Conservation (phyloP, 176 grass and related monocot genomes). For the Carex scoparia region DNA sequence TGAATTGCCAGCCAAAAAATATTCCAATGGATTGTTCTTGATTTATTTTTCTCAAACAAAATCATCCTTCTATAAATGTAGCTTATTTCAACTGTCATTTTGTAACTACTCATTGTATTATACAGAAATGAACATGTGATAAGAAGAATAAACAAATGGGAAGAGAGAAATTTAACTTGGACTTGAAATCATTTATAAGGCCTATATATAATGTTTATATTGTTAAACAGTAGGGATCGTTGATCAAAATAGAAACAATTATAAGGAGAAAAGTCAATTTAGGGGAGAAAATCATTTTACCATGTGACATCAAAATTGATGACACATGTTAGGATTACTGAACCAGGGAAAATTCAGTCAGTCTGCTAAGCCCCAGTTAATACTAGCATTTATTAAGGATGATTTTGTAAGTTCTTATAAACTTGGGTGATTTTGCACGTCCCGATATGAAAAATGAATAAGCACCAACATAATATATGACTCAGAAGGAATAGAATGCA, state of each 20-base stretch:
- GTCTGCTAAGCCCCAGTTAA: not conserved
- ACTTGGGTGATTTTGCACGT: not conserved
- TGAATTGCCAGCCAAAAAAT: not conserved
- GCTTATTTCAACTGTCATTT: not conserved
- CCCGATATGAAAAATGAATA: not conserved
- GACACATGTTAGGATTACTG: not conserved
- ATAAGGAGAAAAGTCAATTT: not conserved
- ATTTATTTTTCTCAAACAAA: not conserved
- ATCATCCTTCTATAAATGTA: not conserved
- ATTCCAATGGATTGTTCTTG: not conserved
- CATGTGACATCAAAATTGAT: not conserved
- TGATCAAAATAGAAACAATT: not conserved
- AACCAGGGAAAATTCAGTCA: not conserved
- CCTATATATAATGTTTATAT: not conserved
- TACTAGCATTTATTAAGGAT: not conserved
- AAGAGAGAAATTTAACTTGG: not conserved
- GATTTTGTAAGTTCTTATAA: not conserved
- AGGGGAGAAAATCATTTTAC: not conserved
- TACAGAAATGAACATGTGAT: not conserved
- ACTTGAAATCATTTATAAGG: not conserved
- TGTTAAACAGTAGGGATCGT: not conserved
- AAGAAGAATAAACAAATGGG: not conserved
- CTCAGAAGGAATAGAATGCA: constrained; percentile 14
- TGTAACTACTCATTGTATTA: not conserved
- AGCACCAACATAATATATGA: not conserved